phyloP scores from a whole-genome alignment of 1,284 basidiomycete genomes.

The Fomes fomentarius region DNA sequence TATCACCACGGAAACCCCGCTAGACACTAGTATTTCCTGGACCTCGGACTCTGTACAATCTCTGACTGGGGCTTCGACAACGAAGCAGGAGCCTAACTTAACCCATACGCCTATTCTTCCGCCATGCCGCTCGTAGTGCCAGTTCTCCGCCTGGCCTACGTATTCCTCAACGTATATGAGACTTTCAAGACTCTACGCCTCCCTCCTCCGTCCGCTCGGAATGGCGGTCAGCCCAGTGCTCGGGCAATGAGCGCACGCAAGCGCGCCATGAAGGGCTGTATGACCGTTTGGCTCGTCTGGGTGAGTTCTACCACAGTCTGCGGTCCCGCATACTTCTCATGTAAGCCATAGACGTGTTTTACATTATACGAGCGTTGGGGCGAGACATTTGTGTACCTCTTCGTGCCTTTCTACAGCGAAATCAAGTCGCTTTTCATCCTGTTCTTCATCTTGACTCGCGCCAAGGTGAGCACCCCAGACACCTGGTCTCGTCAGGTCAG shows the following conservation, averaged over 20 bases:
- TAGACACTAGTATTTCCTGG: constrained; percentile 3
- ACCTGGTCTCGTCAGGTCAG: neutral
- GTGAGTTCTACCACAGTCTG: constrained; percentile 43
- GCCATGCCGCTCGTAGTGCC: constrained; percentile 73
- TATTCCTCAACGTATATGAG: constrained; percentile 79
- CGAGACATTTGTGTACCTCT: constrained; percentile 64
- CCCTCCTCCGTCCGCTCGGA: constrained; percentile 62
- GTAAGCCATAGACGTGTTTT: constrained; percentile 58
- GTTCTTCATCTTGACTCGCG: constrained; percentile 74
- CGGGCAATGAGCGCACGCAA: constrained; percentile 75
- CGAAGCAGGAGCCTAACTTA: neutral
- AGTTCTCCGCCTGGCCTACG: constrained; percentile 63
- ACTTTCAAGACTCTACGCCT: constrained; percentile 79
- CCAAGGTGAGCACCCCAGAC: constrained; percentile 54
- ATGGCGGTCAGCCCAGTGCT: constrained; percentile 61
- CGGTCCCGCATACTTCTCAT: neutral
- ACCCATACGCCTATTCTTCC: constrained; percentile 10
- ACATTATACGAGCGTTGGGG: constrained; percentile 63
- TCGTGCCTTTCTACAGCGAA: constrained; percentile 81
- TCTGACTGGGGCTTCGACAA: constrained; percentile 3
- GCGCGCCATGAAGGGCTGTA: constrained; percentile 79
- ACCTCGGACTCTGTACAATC: neutral
- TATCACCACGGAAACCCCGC: neutral
- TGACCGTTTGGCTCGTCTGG: constrained; percentile 84
- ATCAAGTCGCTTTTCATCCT: constrained; percentile 70